Conservation (phyloP, 2,329 filamentous ascomycete genomes). For the Arthrinium puccinioides region DNA sequence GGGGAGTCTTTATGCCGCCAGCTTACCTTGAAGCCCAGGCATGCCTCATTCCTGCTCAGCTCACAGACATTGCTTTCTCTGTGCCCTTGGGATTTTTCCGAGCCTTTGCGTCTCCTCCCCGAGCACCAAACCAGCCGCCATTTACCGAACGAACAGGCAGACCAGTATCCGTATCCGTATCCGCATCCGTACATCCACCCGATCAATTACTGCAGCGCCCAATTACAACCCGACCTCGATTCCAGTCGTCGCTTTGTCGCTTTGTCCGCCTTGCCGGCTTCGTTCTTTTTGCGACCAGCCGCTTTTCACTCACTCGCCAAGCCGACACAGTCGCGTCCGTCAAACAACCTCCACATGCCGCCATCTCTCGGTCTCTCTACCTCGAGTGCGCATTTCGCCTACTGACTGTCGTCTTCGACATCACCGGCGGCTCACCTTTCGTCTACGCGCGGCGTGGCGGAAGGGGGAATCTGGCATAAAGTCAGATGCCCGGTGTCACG, state of each 20-base stretch:
- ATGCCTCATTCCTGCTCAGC: no score
- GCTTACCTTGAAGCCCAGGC: no score
- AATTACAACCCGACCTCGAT: background rate
- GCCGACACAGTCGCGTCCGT: background rate
- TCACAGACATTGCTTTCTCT: no score
- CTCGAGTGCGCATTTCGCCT: background rate
- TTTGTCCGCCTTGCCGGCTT: background rate
- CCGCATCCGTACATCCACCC: background rate
- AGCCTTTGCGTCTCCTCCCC: background rate
- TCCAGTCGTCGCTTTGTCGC: background rate
- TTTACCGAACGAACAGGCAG: no score
- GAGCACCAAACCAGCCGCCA: no score
- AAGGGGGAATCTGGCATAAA: conserved; percentile 22
- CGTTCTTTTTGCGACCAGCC: background rate
- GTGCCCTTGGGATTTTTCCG: background rate
- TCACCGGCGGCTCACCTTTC: conserved; percentile 11
- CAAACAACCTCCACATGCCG: background rate
- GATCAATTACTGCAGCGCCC: background rate
- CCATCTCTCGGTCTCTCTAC: background rate
- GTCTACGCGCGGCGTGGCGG: conserved; percentile 21
- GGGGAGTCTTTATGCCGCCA: no score
- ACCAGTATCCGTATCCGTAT: background rate
- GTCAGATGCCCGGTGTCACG: conserved; percentile 46
- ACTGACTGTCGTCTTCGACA: background rate
- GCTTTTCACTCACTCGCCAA: background rate